Evolutionary conservation across 495 filamentous ascomycete genomes (phyloP), one percentile per base, ranked within the genome.

Genomic region (Lasiosphaeria ovina): DNA sequence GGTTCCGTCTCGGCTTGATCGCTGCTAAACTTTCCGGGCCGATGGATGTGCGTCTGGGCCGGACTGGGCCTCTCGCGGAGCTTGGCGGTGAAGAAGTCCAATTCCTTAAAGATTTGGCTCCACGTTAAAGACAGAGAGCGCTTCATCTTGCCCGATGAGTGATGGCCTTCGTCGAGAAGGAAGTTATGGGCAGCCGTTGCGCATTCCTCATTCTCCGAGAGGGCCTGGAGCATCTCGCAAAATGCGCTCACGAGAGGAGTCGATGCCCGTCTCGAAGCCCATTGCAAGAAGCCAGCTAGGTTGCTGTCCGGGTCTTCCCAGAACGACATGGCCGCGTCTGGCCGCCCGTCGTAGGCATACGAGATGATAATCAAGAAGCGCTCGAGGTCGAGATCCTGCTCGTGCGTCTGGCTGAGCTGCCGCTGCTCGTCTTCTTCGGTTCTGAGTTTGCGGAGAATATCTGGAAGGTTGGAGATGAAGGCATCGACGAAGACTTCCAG

Each of bases 171-270:
- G 61, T 97, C 94, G 10, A 90, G 80, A 35, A 99, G 80, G 65
- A 99, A 99, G 50, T 83, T 81, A 70, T 99, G 93, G 2, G 92
- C 91, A 24, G 88, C 78, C 42, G 85, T 84, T 10, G 92, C 93
- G 64, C 88, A 90, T 54, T 89, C 83, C 55, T 90, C 85, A 38
- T 90, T 90, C 40, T 86, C 81, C 0, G 95, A 90, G 53, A 99
- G 83, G 2, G 92, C 85, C 66, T 90, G 87, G 9, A 99, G 79
- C 86, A 98, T 89, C 72, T 97, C 96, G 72, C 93, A 97, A 66
- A 97, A 98, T 14, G 93, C 92, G 66, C 91, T 92, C 55, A 92
- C 92, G 35, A 95, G 85, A 16, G 94, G 94, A 6, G 95, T 96
- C 7, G 94, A 94, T 63, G 93, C 91, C 63, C 93, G 82, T 62